Conservation (phyloP, 2,329 filamentous ascomycete species). For the Colletotrichum cuscutae region DNA sequence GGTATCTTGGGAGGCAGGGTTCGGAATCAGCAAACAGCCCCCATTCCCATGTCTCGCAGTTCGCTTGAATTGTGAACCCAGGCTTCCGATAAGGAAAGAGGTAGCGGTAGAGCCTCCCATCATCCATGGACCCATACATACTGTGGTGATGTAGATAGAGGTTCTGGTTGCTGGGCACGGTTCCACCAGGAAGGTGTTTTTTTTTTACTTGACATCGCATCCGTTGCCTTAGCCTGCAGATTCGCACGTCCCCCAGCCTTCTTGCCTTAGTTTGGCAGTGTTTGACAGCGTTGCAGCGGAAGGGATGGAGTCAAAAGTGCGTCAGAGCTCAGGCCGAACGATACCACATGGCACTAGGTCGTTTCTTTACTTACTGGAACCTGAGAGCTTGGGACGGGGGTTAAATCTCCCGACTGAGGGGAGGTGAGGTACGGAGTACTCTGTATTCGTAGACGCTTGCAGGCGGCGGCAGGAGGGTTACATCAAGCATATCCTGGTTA, state of each 20-base stretch:
- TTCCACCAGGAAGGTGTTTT: background rate
- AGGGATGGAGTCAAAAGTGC: background rate
- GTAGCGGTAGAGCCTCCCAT: background rate
- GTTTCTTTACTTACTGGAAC: background rate
- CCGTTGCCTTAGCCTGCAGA: background rate
- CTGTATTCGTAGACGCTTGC: background rate
- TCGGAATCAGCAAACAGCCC: background rate
- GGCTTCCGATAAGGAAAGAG: background rate
- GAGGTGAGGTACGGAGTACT: too few relatives aligned
- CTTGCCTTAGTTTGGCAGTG: background rate
- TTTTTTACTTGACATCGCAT: background rate
- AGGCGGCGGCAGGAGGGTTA: background rate
- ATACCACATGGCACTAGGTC: conserved; percentile 5
- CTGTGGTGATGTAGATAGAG: too few relatives aligned
- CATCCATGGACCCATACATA: background rate
- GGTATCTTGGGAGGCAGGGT: background rate
- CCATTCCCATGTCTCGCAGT: background rate
- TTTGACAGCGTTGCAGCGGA: background rate
- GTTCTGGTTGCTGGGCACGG: background rate
- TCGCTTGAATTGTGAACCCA: background rate
- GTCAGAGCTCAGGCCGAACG: background rate
- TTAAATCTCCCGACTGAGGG: background rate
- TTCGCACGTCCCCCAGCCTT: conserved; percentile 1
- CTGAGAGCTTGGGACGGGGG: background rate
- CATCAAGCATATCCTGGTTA: background rate